phyloP scores from a whole-genome alignment of 2,329 filamentous ascomycete species.

The Talaromyces funiculosus region DNA sequence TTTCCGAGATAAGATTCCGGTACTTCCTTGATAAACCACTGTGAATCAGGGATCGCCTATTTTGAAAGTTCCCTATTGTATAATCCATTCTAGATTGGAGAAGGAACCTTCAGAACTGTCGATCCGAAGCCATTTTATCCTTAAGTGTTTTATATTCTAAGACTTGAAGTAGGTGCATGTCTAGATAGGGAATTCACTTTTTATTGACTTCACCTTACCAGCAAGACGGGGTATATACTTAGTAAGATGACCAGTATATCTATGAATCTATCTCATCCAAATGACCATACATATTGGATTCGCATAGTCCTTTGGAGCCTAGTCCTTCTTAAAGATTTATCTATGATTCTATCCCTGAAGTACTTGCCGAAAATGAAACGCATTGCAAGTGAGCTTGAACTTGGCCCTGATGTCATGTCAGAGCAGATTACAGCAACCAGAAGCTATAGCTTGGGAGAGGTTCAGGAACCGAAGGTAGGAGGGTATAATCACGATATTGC shows the following conservation, averaged over 20 bases:
- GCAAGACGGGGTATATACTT: neutral
- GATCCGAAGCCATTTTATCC: neutral
- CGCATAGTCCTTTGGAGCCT: neutral
- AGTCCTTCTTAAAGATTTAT: neutral
- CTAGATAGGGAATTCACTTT: neutral
- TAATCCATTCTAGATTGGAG: neutral
- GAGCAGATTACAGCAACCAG: neutral
- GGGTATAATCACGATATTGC: neutral
- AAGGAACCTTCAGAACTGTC: neutral
- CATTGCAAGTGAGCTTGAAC: neutral
- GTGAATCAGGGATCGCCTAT: neutral
- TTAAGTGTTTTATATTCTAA: neutral
- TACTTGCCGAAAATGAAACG: neutral
- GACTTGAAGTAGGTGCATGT: neutral
- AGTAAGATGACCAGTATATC: neutral
- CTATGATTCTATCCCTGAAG: neutral
- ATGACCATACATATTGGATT: neutral
- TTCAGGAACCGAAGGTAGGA: neutral
- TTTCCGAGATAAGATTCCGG: neutral
- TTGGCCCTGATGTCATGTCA: neutral
- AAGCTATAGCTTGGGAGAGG: neutral
- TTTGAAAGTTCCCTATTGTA: neutral
- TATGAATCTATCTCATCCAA: neutral
- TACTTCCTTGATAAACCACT: neutral
- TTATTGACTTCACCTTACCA: neutral